Conservation (phyloP, 257 asterid species). For the Ligustrum vulgare region DNA sequence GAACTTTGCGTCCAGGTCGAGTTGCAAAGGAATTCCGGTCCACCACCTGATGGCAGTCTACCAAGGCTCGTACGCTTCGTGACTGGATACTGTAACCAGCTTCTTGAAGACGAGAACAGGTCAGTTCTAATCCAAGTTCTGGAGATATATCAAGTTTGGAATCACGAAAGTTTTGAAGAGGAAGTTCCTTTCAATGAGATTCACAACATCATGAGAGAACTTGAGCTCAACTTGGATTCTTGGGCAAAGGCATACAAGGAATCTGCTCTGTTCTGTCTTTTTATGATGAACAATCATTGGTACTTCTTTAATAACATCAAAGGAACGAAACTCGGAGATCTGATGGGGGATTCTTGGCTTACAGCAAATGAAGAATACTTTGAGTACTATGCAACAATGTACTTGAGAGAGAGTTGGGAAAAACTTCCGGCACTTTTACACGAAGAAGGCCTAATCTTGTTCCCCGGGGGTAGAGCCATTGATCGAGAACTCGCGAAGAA, state of each 20-base stretch:
- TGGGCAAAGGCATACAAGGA: conserved; percentile 65
- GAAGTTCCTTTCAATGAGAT: conserved; percentile 49
- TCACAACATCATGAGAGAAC: conserved; percentile 42
- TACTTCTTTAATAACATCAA: conserved; percentile 46
- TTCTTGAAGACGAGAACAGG: conserved; percentile 65
- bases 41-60: conserved; percentile 65
- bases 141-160: conserved; percentile 73
- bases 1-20: conserved; percentile 73
- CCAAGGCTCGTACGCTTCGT: conserved; percentile 65
- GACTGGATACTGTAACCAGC: conserved; percentile 60
- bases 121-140: conserved; percentile 51
- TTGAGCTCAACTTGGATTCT: conserved; percentile 59
- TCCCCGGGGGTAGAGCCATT: conserved; percentile 79
- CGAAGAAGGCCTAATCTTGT: conserved; percentile 61
- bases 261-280: conserved; percentile 46
- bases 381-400: conserved; percentile 45
- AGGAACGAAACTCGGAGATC: conserved; percentile 65
- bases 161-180: conserved; percentile 31
- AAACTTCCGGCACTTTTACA: conserved; percentile 49
- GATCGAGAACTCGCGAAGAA: conserved; percentile 54
- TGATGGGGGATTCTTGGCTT: conserved; percentile 74
- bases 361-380: conserved; percentile 47
- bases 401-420: conserved; percentile 75
- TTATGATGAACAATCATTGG: conserved; percentile 72
- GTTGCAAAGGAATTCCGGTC: conserved; percentile 47